Evolutionary conservation across 306 rosid genomes (phyloP).

Genomic region (cucumber (Cucumis sativus)): DNA sequence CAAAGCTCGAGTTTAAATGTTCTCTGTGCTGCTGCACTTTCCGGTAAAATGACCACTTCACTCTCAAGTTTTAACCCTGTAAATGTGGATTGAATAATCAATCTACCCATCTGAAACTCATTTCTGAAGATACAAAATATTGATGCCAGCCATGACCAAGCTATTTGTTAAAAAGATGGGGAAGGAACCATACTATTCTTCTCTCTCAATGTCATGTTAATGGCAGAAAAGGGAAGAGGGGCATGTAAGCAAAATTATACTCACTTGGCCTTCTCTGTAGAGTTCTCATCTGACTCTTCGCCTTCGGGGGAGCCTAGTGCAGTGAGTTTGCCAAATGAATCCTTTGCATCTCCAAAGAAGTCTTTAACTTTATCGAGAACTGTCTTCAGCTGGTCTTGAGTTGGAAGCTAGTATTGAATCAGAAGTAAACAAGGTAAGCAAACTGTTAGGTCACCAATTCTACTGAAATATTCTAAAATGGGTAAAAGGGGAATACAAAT

Average conservation of each 20-base stretch:
- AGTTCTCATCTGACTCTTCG: constrained; percentile 32
- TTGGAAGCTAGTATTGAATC: constrained; percentile 58
- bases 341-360: constrained; percentile 82
- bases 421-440: not conserved
- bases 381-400: constrained; percentile 67
- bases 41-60: not conserved
- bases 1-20: not conserved
- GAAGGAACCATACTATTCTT: not conserved
- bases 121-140: not conserved
- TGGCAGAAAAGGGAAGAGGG: not conserved
- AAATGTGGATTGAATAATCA: not conserved
- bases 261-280: constrained; percentile 47
- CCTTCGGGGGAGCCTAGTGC: constrained; percentile 26
- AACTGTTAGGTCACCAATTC: no score
- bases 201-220: not conserved
- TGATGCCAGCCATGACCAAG: not conserved
- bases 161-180: not conserved
- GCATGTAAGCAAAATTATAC: constrained; percentile 11
- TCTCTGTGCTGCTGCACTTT: not conserved
- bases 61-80: constrained; percentile 12
- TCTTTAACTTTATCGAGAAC: constrained; percentile 72
- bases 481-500: no score
- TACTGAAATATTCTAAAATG: no score
- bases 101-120: not conserved
- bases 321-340: constrained; percentile 67